These are phyloP conservation scores for Geotrichum reessii DNA, from an alignment of 1,139 yeast genomes.

Conservation along the genomic window DNA sequence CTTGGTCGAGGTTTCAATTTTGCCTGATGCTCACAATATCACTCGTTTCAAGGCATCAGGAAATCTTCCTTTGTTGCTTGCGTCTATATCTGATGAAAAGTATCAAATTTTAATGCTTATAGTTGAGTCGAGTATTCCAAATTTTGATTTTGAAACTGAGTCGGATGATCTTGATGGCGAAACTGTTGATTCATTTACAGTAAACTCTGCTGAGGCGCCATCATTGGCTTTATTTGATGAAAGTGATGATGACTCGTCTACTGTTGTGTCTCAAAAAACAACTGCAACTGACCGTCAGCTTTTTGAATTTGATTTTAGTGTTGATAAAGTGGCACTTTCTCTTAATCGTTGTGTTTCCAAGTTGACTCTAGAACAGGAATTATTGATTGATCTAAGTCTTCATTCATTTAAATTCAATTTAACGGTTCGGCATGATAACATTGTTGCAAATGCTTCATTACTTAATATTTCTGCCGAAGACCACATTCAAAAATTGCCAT, in stretches of 20 bases:
- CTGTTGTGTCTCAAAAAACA: neutral
- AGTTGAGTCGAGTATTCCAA: constrained; percentile 64
- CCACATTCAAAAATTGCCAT: constrained; percentile 57
- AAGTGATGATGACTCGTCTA: constrained; percentile 1
- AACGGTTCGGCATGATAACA: constrained; percentile 51
- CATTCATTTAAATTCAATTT: constrained; percentile 56
- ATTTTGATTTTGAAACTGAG: constrained; percentile 38
- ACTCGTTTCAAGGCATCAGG: constrained; percentile 73
- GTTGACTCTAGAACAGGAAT: constrained; percentile 54
- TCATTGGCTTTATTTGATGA: neutral
- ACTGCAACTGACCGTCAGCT: constrained; percentile 40
- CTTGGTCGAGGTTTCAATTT: constrained; percentile 69
- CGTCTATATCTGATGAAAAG: constrained; percentile 79
- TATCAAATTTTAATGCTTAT: constrained; percentile 81
- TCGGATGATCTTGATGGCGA: neutral
- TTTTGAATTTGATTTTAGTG: constrained; percentile 65
- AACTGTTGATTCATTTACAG: constrained; percentile 1
- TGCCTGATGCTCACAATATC: constrained; percentile 70
- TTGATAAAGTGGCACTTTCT: constrained; percentile 57
- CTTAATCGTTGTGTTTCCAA: constrained; percentile 64
- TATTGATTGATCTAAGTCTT: constrained; percentile 66
- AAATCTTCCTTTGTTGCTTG: constrained; percentile 64
- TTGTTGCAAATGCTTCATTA: constrained; percentile 60
- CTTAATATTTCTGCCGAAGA: constrained; percentile 68
- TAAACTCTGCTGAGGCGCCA: constrained; percentile 7